Percentiles rank a stretch among this genome's conserved stretches.
phyloP scores from a whole-genome alignment of 106 monocot species.

The Acorus calamus region DNA sequence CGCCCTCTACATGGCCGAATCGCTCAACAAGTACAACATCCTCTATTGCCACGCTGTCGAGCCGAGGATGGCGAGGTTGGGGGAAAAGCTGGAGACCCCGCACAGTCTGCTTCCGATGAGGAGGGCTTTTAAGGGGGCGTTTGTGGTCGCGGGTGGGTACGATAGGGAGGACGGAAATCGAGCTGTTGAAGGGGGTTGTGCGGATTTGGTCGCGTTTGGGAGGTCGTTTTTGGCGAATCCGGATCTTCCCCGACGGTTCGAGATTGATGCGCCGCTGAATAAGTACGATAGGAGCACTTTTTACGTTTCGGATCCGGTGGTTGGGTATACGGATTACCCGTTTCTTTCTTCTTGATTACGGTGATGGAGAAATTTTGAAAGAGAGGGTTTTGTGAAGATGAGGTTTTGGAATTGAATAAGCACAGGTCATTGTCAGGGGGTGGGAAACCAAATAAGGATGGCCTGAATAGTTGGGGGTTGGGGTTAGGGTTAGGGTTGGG shows the following conservation, averaged over 20 bases:
- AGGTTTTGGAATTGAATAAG: no score
- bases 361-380: background rate
- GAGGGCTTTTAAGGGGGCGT: slow-evolving; percentile 20
- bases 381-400: no score
- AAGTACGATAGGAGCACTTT: slow-evolving; percentile 19
- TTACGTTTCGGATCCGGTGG: slow-evolving; percentile 11
- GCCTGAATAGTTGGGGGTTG: no score
- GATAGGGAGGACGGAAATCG: slow-evolving; percentile 29
- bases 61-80: slow-evolving; percentile 23
- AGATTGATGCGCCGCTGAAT: slow-evolving; percentile 17
- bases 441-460: no score
- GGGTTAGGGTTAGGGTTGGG: no score
- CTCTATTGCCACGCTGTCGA: slow-evolving; percentile 24
- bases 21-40: slow-evolving; percentile 16
- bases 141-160: slow-evolving; percentile 24
- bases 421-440: no score
- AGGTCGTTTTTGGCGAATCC: background rate
- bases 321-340: slow-evolving; percentile 33
- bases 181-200: slow-evolving; percentile 10
- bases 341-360: slow-evolving; percentile 6
- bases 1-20: slow-evolving; percentile 16
- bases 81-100: slow-evolving; percentile 6
- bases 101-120: slow-evolving; percentile 13
- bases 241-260: slow-evolving; percentile 18
- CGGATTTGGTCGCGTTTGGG: slow-evolving; percentile 25